Evolutionary conservation across 1,284 basidiomycete genomes (phyloP), one percentile per base, ranked within the genome.

Genomic region (Ceratobasidium theobromae): DNA sequence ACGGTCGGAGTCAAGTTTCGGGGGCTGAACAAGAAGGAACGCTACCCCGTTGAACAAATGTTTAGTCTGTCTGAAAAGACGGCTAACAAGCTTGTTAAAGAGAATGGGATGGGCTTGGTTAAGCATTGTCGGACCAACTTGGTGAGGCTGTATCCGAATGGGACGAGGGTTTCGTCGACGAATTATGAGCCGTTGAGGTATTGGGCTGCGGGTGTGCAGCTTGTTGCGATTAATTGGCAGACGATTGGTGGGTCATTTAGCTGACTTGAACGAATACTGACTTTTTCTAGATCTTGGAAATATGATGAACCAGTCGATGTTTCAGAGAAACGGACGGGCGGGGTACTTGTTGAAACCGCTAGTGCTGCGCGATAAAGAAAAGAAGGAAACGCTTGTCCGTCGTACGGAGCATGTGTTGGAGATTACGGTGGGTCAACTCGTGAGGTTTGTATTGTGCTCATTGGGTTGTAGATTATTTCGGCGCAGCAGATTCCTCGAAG

Each of bases 191-290:
- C 96, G 3, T 86, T 92, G 76, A 84, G 88, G 40, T 94, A 87
- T 76, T 99, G 96, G 96, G 84, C 86, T 0, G 86, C 87, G 0
- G 96, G 96, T 0, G 87, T 88, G 16, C 96, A 99, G 76, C 77
- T 99, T n/a, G 95, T 97, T 0, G 94, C 97, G 4, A 83, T 99
- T 69, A 99, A 99, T 76, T 98, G 95, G 92, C 97, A 99, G 77
- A 99, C 95, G 0, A 88, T 88, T 71, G 93, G 92, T 93, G 71
- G 65, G 84, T 76, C 4, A 11, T 52, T n/a, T 43, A 45, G 8
- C 14, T 18, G 21, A 35, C 14, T 14, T 54, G 53, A 25, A 16
- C n/a, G 33, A 18, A 4, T 14, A 27, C 38, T 32, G 11, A 69
- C 28, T 23, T 35, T 52, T 32, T 35, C 12, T 73, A 93, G 93